A percentile compares a stretch with the other conserved stretches of the same genome.
These are phyloP conservation scores for Asterophora lycoperdoides DNA, from an alignment of 768 basidiomycete species.

Conservation along the genomic window DNA sequence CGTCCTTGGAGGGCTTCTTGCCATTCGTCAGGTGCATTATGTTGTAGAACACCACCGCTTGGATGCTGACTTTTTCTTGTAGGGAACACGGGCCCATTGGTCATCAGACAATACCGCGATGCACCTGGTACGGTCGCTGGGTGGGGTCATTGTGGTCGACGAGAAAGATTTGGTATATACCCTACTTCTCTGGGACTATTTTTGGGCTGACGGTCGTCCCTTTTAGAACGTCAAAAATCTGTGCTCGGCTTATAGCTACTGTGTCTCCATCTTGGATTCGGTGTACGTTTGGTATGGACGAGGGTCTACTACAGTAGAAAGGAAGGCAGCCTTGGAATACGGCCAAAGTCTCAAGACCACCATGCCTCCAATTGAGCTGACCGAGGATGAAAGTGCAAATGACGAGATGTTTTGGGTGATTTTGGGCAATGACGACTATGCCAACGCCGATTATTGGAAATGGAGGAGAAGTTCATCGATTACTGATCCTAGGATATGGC, in stretches of 20 bases:
- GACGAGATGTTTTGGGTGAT: conserved; percentile 89
- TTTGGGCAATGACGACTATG: conserved; percentile 70
- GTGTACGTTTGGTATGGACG: conserved; percentile 81
- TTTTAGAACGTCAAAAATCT: conserved; percentile 57
- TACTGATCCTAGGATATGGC: conserved; percentile 56
- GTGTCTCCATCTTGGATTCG: conserved; percentile 62
- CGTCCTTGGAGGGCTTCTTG: conserved; percentile 64
- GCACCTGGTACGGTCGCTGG: conserved; percentile 59
- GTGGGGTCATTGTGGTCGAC: conserved; percentile 57
- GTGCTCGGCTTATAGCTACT: conserved; percentile 85
- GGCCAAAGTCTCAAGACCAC: conserved; percentile 42
- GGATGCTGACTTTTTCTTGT: conserved; percentile 23
- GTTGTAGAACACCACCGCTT: not conserved
- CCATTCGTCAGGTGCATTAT: conserved; percentile 62
- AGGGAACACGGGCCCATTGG: conserved; percentile 77
- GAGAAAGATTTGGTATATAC: conserved; percentile 63
- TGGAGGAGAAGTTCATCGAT: conserved; percentile 50
- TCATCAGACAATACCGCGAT: conserved; percentile 76
- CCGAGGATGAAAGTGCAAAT: conserved; percentile 58
- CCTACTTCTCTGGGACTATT: conserved; percentile 4
- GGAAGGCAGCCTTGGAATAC: conserved; percentile 59
- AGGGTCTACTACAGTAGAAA: conserved; percentile 59
- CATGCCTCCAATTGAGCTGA: conserved; percentile 47
- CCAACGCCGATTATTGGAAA: conserved; percentile 78
- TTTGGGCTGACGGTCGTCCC: not conserved